Evolutionary conservation across 1,284 basidiomycete species (phyloP), one percentile per base, ranked within the genome.

Genomic region (Apiotrichum brassicae): DNA sequence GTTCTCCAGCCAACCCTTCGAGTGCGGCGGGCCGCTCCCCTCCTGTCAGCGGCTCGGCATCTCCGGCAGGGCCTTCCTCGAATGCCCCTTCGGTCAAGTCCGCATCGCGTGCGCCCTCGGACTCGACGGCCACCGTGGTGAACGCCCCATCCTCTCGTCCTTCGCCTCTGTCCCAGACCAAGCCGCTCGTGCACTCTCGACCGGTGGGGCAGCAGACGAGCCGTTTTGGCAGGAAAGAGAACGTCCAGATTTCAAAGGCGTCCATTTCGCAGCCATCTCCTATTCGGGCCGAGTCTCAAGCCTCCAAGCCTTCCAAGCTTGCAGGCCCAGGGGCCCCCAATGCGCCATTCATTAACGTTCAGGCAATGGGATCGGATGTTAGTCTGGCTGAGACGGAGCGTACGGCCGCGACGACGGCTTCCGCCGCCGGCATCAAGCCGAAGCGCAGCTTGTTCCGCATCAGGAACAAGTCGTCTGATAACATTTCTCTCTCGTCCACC

Each of bases 401-500:
- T 20, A 71, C 68, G 5, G 61, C 66, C 22, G 64, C 63, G 30
- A 56, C 54, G 13, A 50, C 38, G 19, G 45, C 49, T 2, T 48
- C 51, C 3, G 36, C 35, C n/a, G 63, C 40, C 25, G 56, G 54
- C 22, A 41, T 56, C 23, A 72, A 73, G 56, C 51, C 50, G 9
- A 66, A 64, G 53, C 57, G 58, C 40, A 58, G 71, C 16, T 55
- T 68, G 57, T 93, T 98, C 79, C 94, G 92, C 73, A 84, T 86
- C 58, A 84, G 87, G 60, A 97, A 98, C 71, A 85, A 86, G 43
- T 91, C 87, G 49, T 95, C 92, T 38, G 93, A 98, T 72, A 98
- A 98, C 72, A 94, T 98, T 57, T 95, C 91, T 28, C 82, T 98
- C 44, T 88, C 86, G 26, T 94, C 89, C n/a, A 97, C 94, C 37